Evolutionary conservation across 345 rosid genomes (phyloP), one percentile per base, ranked within the genome.

Genomic region (Eucalyptus paniculata): DNA sequence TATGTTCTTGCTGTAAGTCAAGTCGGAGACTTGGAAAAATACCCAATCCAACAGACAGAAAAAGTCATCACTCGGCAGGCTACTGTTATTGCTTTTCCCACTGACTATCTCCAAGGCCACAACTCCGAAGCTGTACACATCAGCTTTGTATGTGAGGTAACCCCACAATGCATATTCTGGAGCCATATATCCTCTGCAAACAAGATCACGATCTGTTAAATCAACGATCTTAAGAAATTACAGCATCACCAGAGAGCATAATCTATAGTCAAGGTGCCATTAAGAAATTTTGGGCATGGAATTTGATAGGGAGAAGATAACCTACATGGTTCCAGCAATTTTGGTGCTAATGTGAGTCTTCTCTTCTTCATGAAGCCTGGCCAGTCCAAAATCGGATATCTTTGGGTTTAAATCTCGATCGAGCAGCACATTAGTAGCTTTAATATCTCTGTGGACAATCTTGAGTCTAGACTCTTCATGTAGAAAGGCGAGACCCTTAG

Each of bases 311-410:
- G 58, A 47, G 85, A 88, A 40, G 54, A 56, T 34, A 72, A 34
- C 95, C 88, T 87, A 95, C 97, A 96, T 90, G 85, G 97, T 96
- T 89, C 97, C 97, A 5, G 95, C 98, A 87, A 96, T 88, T 88
- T 91, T 92, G 87, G 97, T 95, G 90, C 92, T 95, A 56, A 96
- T 93, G 88, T 94, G 97, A 42, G 91, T 91, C 65, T 94, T 91
- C 28, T 93, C 96, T 58, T 88, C 94, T 30, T 92, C 93, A 14
- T 92, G 53, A 50, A 94, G 94, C 90, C 93, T 94, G 86, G 97
- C 96, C 89, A 95, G 85, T 15, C 97, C 97, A 87, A 95, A 95
- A 72, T 95, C 97, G 0, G 96, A 95, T 88, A 95, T 95, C 88
- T 93, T 95, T 8, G 96, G 93, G 87, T 93, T 95, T 8, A 95